These are phyloP conservation scores for Aspergillus sclerotialis DNA, from an alignment of 2,329 filamentous ascomycete genomes.

Conservation along the genomic window DNA sequence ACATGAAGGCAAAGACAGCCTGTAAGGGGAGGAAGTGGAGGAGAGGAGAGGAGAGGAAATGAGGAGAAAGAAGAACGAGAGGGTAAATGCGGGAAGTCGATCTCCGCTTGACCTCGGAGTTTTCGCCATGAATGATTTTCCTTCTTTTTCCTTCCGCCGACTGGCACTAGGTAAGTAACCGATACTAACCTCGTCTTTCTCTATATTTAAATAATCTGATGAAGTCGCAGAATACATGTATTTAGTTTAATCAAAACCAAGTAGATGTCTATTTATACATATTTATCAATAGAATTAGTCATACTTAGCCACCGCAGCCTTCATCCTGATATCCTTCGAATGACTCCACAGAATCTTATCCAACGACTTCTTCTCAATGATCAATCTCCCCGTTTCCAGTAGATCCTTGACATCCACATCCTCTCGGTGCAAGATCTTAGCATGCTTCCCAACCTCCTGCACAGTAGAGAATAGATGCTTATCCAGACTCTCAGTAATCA, in stretches of 20 bases:
- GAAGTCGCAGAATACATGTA: no score
- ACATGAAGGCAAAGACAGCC: slow-evolving; percentile 32
- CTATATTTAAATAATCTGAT: no score
- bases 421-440: slow-evolving; percentile 60
- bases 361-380: slow-evolving; percentile 78
- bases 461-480: slow-evolving; percentile 62
- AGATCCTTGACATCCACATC: slow-evolving; percentile 96
- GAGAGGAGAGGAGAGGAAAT: slow-evolving; percentile 8
- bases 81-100: neutral
- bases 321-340: slow-evolving; percentile 33
- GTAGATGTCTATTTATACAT: no score
- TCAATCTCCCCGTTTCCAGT: slow-evolving; percentile 72
- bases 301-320: slow-evolving; percentile 29
- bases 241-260: no score
- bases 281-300: no score
- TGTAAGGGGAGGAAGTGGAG: slow-evolving; percentile 6
- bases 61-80: slow-evolving; percentile 1
- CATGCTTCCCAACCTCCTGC: slow-evolving; percentile 57
- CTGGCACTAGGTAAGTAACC: slow-evolving; percentile 1
- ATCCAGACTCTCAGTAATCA: slow-evolving; percentile 60
- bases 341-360: slow-evolving; percentile 66
- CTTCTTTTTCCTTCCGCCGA: slow-evolving; percentile 10
- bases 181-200: no score
- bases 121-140: slow-evolving; percentile 16
- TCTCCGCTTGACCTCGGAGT: slow-evolving; percentile 25